A percentile compares a stretch with the other conserved stretches of the same genome.
Evolutionary conservation across 1,139 yeast genomes (phyloP).

Genomic region (Scheffersomyces titani): DNA sequence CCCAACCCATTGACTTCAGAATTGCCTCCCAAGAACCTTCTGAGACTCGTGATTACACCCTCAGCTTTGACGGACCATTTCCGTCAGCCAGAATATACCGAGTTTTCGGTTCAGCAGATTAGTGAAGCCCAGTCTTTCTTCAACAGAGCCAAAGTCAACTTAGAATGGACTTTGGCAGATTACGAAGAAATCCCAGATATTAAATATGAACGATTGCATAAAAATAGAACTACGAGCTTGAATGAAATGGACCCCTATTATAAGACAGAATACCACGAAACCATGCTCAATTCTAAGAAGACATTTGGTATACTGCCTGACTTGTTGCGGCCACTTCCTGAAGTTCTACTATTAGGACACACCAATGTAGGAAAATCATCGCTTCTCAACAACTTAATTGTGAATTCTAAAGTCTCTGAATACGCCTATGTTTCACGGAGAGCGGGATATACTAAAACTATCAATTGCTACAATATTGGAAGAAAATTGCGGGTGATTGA

Average conservation of each 20-base stretch:
- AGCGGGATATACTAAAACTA: conserved; percentile 77
- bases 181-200: conserved; percentile 63
- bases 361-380: conserved; percentile 88
- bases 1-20: neutral
- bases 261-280: conserved; percentile 20
- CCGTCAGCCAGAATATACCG: conserved; percentile 15
- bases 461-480: conserved; percentile 72
- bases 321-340: conserved; percentile 50
- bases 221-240: conserved; percentile 17
- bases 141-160: conserved; percentile 39
- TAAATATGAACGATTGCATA: conserved; percentile 30
- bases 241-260: conserved; percentile 19
- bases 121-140: conserved; percentile 35
- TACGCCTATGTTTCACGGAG: conserved; percentile 57
- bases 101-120: conserved; percentile 13
- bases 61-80: conserved; percentile 23
- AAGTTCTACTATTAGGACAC: conserved; percentile 71
- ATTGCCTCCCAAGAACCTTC: conserved; percentile 7
- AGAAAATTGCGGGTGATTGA: conserved; percentile 68
- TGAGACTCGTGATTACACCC: conserved; percentile 24
- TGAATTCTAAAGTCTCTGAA: conserved; percentile 29
- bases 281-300: conserved; percentile 16
- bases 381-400: conserved; percentile 57
- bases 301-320: conserved; percentile 35
- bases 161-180: conserved; percentile 62